Percentiles rank a stretch among this genome's conserved stretches.
These are phyloP conservation scores for Barbatosphaeria neglecta DNA, from an alignment of 495 filamentous ascomycete genomes.

Conservation along the genomic window DNA sequence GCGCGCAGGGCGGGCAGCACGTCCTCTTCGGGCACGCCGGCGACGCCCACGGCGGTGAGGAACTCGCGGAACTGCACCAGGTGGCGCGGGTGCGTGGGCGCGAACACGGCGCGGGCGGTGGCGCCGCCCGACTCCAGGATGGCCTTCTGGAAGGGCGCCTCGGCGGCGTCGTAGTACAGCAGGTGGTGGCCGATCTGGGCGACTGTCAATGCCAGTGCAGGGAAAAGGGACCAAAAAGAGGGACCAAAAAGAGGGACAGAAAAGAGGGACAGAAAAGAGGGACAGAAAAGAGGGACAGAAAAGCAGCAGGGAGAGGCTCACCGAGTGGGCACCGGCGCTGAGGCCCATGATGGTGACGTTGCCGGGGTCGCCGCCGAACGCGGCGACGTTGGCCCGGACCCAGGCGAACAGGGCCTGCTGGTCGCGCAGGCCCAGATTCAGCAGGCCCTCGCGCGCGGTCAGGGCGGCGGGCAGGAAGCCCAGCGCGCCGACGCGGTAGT, in stretches of 20 bases:
- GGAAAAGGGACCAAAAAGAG: too few relatives aligned
- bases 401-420: conserved; percentile 54
- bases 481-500: conserved; percentile 57
- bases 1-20: conserved; percentile 41
- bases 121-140: conserved; percentile 54
- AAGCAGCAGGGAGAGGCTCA: conserved; percentile 19
- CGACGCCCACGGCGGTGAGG: conserved; percentile 31
- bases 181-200: conserved; percentile 60
- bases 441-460: conserved; percentile 40
- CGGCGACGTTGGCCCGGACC: conserved; percentile 47
- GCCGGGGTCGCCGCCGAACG: conserved; percentile 50
- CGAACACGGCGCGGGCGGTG: conserved; percentile 48
- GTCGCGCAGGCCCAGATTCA: conserved; percentile 62
- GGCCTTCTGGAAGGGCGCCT: conserved; percentile 45
- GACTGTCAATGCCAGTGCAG: not conserved
- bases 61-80: conserved; percentile 50
- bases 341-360: conserved; percentile 56
- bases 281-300: too few relatives aligned
- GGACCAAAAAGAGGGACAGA: too few relatives aligned
- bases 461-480: conserved; percentile 51
- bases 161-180: conserved; percentile 33
- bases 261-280: too few relatives aligned
- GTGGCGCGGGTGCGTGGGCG: conserved; percentile 44
- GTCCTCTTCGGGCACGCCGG: conserved; percentile 24
- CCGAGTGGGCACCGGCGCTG: conserved; percentile 57